Evolutionary conservation across 2,329 filamentous ascomycete species (phyloP).

Genomic region (Penicillium sp.): DNA sequence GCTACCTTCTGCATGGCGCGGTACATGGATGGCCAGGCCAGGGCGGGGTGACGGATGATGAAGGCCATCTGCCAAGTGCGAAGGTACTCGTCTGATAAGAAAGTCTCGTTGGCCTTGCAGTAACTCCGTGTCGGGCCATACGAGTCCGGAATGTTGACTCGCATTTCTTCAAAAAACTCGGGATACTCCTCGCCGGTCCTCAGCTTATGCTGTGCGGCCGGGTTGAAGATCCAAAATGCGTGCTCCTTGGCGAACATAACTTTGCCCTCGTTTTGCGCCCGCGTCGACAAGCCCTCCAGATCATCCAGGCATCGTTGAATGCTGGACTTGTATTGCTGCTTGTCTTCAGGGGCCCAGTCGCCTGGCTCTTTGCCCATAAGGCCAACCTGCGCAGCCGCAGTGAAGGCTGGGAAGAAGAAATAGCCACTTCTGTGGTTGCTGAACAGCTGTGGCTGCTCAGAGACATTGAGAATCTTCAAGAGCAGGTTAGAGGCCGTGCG

Average conservation of each 20-base stretch:
- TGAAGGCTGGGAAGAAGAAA: conserved; percentile 19
- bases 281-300: conserved; percentile 25
- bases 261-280: conserved; percentile 28
- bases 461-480: conserved; percentile 18
- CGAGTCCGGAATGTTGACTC: conserved; percentile 12
- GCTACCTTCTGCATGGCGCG: conserved; percentile 31
- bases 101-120: conserved; percentile 34
- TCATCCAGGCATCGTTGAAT: conserved; percentile 32
- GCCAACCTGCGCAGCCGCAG: conserved; percentile 10
- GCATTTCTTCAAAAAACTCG: conserved; percentile 17
- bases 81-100: conserved; percentile 40
- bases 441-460: conserved; percentile 17
- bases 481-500: conserved; percentile 26
- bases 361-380: conserved; percentile 18
- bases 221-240: conserved; percentile 30
- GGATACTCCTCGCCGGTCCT: conserved; percentile 5
- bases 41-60: conserved; percentile 43
- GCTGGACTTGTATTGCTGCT: conserved; percentile 16
- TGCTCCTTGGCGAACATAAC: conserved; percentile 42
- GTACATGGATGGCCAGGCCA: conserved; percentile 42
- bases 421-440: conserved; percentile 19
- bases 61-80: conserved; percentile 36
- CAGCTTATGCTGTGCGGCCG: conserved; percentile 20
- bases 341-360: conserved; percentile 33
- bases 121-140: conserved; percentile 22